Base-by-base conservation (phyloP, 2,329 filamentous ascomycete genomes). In the Diaporthe sp. region DNA sequence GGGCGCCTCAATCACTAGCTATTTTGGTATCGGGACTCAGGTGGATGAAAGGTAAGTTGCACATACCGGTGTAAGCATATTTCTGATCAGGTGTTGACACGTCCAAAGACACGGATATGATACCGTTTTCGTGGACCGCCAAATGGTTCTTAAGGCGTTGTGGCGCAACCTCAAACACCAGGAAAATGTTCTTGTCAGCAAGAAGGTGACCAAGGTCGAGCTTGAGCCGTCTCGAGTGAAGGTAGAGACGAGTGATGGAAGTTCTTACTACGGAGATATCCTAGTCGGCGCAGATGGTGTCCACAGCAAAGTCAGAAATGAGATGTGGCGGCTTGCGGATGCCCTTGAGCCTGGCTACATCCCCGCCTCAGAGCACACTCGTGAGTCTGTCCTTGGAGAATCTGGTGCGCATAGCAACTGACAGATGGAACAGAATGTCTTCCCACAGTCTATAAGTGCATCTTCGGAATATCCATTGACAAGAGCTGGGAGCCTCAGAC, bases 271-370 rank as follows among this genome's bases (percentile, higher is more conserved):
- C 0, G 85, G 83, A 0, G 78, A 81, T 25, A 75, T 86, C 0
- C 76, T 86, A 0, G 78, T 86, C 0, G 84, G 85, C 0, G 81
- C 83, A 0, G 85, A 86, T 59, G 85, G 85, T 1, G 80, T 86
- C 25, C 80, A 85, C 72, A 86, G 85, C 76, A 76, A 74, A 0
- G 78, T 84, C 1, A 77, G 85, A 8, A 58, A 75, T 5, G 80
- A 83, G 71, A 81, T 84, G 80, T 75, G 44, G 47, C 66, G 73
- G 12, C 19, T 74, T 9, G 69, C 58, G 1, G 51, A 68, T n/a
- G 4, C 35, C 10, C 37, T 59, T 8, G 35, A 70, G 39, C 69
- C 59, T 17, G 68, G 69, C 9, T 42, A 42, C 4, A 58, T 74
- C n/a, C 39, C 69, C 2, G 30, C 47, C 12, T 35, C 50, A 5